Evolutionary conservation across 352 stramenopile genomes (phyloP).

Genomic region (Albugo candida): DNA sequence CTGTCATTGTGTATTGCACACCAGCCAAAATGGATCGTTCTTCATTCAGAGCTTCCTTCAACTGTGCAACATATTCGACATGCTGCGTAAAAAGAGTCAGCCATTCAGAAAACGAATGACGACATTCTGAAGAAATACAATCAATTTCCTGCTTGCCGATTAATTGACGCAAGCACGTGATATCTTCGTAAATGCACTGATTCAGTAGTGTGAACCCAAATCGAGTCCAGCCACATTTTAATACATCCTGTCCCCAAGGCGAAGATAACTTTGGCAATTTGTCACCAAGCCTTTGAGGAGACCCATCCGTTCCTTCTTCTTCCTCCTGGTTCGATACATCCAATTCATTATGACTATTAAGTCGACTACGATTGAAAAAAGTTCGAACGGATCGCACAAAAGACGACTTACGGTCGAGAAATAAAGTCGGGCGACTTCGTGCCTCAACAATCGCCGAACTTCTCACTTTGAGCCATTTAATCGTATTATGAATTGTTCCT

Average conservation of each 20-base stretch:
- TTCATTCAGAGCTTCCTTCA: conserved; percentile 52
- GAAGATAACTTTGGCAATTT: conserved; percentile 11
- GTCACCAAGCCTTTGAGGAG: neutral
- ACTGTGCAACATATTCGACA: conserved; percentile 24
- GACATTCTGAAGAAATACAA: conserved; percentile 24
- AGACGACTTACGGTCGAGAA: conserved; percentile 16
- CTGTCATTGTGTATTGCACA: conserved; percentile 39
- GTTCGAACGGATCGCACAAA: conserved; percentile 40
- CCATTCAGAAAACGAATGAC: conserved; percentile 38
- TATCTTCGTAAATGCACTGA: conserved; percentile 35
- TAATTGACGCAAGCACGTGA: conserved; percentile 23
- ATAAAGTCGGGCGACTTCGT: neutral
- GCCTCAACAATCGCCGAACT: conserved; percentile 13
- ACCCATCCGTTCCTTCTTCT: neutral
- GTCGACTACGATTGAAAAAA: conserved; percentile 17
- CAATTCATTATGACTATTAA: conserved; percentile 2
- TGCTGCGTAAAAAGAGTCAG: conserved; percentile 39
- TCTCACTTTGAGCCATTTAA: conserved; percentile 50
- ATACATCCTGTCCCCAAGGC: conserved; percentile 25
- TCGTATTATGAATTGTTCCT: conserved; percentile 32
- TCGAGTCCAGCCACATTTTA: conserved; percentile 25
- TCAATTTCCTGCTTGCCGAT: conserved; percentile 27
- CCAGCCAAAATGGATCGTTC: conserved; percentile 30
- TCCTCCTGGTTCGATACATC: neutral
- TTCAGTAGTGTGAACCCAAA: conserved; percentile 33